Percentiles rank a stretch among this genome's conserved stretches.
phyloP scores from a whole-genome alignment of 139 green algal genomes.

The Mesostigma viride region DNA sequence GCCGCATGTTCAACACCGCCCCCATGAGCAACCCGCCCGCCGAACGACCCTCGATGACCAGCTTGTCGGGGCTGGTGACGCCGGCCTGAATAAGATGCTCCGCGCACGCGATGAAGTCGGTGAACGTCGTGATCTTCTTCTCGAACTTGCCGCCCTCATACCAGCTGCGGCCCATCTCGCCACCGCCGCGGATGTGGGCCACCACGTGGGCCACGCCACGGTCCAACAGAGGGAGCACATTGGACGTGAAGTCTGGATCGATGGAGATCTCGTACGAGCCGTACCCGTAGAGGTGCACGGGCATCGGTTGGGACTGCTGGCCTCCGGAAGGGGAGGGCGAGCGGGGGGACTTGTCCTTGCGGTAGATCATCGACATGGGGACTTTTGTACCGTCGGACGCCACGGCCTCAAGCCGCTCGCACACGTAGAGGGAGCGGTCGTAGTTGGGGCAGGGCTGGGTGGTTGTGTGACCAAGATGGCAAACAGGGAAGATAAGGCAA shows the following conservation, averaged over 20 bases:
- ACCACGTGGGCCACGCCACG: slow-evolving; percentile 63
- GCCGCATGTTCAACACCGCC: slow-evolving; percentile 56
- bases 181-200: slow-evolving; percentile 67
- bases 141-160: slow-evolving; percentile 71
- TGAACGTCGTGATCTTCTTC: slow-evolving; percentile 68
- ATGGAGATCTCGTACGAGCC: slow-evolving; percentile 32
- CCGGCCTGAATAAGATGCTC: slow-evolving; percentile 58
- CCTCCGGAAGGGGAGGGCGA: no score
- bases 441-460: no score
- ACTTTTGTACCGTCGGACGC: no score
- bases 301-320: no score
- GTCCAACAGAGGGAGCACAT: slow-evolving; percentile 65
- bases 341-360: no score
- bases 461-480: no score
- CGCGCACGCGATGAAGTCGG: slow-evolving; percentile 62
- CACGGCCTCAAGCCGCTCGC: no score
- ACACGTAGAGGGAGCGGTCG: no score
- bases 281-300: slow-evolving; percentile 29
- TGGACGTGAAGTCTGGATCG: no score
- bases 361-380: no score
- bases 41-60: slow-evolving; percentile 53
- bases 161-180: slow-evolving; percentile 66
- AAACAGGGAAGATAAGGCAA: no score
- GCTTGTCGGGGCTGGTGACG: slow-evolving; percentile 22
- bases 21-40: slow-evolving; percentile 64